Base-by-base conservation (phyloP, 495 filamentous ascomycete species). In the Daldinia bambusicola region DNA sequence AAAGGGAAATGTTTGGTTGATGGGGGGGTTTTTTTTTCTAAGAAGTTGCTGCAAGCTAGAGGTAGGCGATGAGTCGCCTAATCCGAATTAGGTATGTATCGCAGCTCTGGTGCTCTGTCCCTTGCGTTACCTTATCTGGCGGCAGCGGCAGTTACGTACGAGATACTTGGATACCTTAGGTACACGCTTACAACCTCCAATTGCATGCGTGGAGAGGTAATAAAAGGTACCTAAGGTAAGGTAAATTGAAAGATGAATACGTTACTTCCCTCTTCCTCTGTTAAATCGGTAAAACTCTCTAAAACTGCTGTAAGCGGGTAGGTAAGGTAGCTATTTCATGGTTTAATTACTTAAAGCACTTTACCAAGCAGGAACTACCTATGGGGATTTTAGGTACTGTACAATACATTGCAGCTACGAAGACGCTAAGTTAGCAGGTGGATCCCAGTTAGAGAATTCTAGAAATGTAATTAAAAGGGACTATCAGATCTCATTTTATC, bases 381-480 rank as follows among this genome's bases (percentile, higher is more conserved):
- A 26, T 1, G 26, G 26, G 26, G 26, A 26, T 26, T 3, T 26
- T 3, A 26, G 26, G 26, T 26, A 26, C 26, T 1, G 3, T 26
- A 26, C 26, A 1, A 26, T 26, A 26, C 3, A 26, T 26, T 48
- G 7, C 43, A 48, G 20, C 43, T 48, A 48, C 1, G 18, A 2
- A 48, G 18, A 16, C 20, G 6, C 18, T 10, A 31, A 20, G 6
- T 14, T 10, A 31, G 31, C 6, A 37, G 18, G n/a, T 20, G 18
- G 32, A 12, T 18, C 12, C 60, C 22, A 4, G 4, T 59, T 41
- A 43, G 26, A 31, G 26, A n/a, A 31, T 20, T 36, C 14, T 30
- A 14, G 20, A 57, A 57, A 66, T 71, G 59, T 58, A 57, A 67
- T 67, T 63, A 67, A 60, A 53, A 1, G 30, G 55, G 36, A 56